These are phyloP conservation scores for Phytophthora citricola DNA, from an alignment of 352 stramenopile species.

Conservation along the genomic window DNA sequence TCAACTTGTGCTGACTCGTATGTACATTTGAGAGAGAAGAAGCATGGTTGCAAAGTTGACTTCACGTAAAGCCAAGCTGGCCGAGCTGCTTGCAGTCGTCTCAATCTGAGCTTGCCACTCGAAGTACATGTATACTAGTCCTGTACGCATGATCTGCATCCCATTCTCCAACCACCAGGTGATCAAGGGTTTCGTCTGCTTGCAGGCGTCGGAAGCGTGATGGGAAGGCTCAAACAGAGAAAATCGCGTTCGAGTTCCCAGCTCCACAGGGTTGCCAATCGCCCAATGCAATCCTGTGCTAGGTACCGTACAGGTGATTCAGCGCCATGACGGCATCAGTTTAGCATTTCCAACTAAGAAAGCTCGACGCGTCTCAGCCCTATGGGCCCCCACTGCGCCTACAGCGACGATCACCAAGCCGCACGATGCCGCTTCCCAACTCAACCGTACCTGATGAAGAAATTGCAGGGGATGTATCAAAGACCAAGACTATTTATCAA, in stretches of 20 bases:
- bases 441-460: background rate
- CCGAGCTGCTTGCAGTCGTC: background rate
- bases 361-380: background rate
- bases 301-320: no score
- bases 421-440: slow-evolving; percentile 8
- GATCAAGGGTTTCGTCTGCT: slow-evolving; percentile 4
- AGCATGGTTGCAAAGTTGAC: background rate
- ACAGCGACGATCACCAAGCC: background rate
- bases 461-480: background rate
- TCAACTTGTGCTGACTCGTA: no score
- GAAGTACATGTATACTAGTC: no score
- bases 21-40: no score
- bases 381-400: background rate
- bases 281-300: slow-evolving; percentile 1
- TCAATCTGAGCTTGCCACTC: no score
- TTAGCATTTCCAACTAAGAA: no score
- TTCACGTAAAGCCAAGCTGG: background rate
- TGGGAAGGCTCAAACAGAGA: background rate
- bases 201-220: background rate
- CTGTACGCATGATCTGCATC: slow-evolving; percentile 1
- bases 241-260: slow-evolving; percentile 1
- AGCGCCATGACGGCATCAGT: no score
- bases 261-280: slow-evolving; percentile 2
- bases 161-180: background rate
- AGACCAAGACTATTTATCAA: slow-evolving; percentile 7